Percentiles rank a stretch among this genome's conserved stretches.
phyloP scores from a whole-genome alignment of 768 basidiomycete species.

The Lepiota brunneoincarnata region DNA sequence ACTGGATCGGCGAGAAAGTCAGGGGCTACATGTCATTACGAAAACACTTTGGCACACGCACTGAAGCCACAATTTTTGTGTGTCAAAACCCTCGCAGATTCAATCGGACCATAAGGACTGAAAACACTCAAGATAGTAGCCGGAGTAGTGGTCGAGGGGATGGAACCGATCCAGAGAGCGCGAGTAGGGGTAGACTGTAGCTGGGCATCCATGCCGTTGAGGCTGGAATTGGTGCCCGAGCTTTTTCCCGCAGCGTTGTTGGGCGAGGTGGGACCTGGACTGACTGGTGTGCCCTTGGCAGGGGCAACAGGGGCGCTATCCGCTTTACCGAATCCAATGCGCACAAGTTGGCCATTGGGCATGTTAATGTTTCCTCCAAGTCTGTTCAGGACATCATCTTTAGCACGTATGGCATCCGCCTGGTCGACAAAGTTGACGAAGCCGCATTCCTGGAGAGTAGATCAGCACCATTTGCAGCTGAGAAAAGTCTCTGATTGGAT shows the following conservation, averaged over 20 bases:
- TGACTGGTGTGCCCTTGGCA: conserved; percentile 69
- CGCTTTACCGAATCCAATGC: conserved; percentile 97
- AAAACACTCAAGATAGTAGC: conserved; percentile 95
- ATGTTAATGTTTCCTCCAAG: conserved; percentile 92
- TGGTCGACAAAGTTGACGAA: conserved; percentile 99
- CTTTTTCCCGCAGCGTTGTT: conserved; percentile 45
- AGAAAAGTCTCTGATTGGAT: conserved; percentile 11
- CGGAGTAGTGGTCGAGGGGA: conserved; percentile 93
- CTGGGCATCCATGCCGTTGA: conserved; percentile 79
- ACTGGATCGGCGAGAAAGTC: conserved; percentile 40
- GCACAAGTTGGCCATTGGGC: conserved; percentile 93
- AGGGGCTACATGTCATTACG: background rate
- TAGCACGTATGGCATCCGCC: conserved; percentile 93
- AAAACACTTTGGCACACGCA: conserved; percentile 35
- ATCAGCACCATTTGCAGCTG: background rate
- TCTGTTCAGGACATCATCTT: conserved; percentile 95
- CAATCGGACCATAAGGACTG: conserved; percentile 96
- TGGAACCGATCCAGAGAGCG: conserved; percentile 97
- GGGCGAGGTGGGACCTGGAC: conserved; percentile 65
- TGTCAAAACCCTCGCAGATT: conserved; percentile 92
- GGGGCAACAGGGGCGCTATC: conserved; percentile 94
- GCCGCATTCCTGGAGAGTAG: conserved; percentile 77
- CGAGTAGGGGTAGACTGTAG: conserved; percentile 90
- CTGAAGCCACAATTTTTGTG: conserved; percentile 97
- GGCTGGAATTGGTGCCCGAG: conserved; percentile 43